A percentile compares a stretch with the other conserved stretches of the same genome.
Conservation (phyloP, 2,329 filamentous ascomycete species). For the Pyricularia pennisetigena region DNA sequence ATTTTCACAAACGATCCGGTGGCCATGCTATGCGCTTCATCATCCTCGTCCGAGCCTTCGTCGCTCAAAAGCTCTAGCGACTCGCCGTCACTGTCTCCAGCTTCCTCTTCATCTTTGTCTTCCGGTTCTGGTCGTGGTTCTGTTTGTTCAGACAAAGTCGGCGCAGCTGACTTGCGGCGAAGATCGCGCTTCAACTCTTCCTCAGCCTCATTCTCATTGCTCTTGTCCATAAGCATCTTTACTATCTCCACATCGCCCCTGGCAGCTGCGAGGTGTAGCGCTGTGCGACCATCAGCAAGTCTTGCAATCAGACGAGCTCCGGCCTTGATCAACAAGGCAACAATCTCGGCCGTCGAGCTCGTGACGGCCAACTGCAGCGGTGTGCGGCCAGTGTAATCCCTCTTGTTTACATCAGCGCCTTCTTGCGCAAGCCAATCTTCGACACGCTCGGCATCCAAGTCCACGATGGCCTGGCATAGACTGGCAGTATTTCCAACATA, state of each 20-base stretch:
- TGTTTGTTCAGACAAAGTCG: background rate
- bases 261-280: constrained; percentile 71
- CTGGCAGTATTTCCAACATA: constrained; percentile 72
- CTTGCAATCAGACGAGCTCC: constrained; percentile 66
- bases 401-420: constrained; percentile 57
- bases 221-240: constrained; percentile 62
- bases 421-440: constrained; percentile 60
- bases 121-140: constrained; percentile 6
- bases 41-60: constrained; percentile 30
- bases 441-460: constrained; percentile 61
- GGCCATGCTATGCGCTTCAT: constrained; percentile 40
- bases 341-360: constrained; percentile 58
- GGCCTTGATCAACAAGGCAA: constrained; percentile 59
- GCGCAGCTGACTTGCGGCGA: background rate
- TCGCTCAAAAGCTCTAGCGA: constrained; percentile 29
- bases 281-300: constrained; percentile 69
- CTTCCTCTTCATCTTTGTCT: constrained; percentile 19
- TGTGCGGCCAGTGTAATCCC: constrained; percentile 71
- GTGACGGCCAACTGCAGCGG: constrained; percentile 69
- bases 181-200: constrained; percentile 36
- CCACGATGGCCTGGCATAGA: constrained; percentile 73
- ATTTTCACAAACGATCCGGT: constrained; percentile 72
- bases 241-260: constrained; percentile 61
- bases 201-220: constrained; percentile 61
- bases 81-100: constrained; percentile 24